Conservation (phyloP, 768 basidiomycete genomes). For the Tylopilus vinaceipallidus region DNA sequence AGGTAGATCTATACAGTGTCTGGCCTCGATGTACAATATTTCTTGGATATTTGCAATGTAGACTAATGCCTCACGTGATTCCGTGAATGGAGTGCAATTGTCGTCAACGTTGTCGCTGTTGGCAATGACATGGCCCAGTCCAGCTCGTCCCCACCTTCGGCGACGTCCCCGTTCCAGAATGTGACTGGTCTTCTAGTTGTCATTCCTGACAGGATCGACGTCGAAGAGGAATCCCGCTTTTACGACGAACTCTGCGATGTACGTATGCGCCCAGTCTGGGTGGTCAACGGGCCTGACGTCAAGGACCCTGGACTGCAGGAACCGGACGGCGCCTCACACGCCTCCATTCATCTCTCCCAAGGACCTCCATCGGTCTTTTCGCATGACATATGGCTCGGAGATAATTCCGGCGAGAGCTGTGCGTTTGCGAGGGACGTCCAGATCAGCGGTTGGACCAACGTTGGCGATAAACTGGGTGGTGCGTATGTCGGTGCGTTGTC, state of each 20-base stretch:
- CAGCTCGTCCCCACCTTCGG: constrained; percentile 7
- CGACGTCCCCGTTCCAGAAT: constrained; percentile 45
- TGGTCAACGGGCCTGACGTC: no score
- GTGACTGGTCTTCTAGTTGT: constrained; percentile 50
- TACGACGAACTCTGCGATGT: constrained; percentile 65
- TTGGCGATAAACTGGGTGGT: constrained; percentile 61
- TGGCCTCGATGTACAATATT: no score
- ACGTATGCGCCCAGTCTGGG: background rate
- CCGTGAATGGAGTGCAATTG: background rate
- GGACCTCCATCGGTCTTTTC: constrained; percentile 58
- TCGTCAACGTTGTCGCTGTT: background rate
- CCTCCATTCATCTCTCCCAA: constrained; percentile 27
- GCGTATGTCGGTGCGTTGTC: constrained; percentile 61
- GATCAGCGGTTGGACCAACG: constrained; percentile 69
- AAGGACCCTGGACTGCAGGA: constrained; percentile 15
- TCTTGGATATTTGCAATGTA: no score
- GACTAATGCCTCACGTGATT: constrained; percentile 2
- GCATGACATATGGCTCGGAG: constrained; percentile 67
- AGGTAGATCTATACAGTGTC: background rate
- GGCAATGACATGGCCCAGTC: constrained; percentile 8
- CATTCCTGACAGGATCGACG: constrained; percentile 55
- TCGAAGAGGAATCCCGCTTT: constrained; percentile 65
- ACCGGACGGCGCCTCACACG: constrained; percentile 20
- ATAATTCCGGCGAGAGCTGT: constrained; percentile 51
- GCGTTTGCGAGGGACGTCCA: constrained; percentile 65